Evolutionary conservation across 352 stramenopile species (phyloP), one percentile per base, ranked within the genome.

Genomic region (Globisporangium cederbergense): DNA sequence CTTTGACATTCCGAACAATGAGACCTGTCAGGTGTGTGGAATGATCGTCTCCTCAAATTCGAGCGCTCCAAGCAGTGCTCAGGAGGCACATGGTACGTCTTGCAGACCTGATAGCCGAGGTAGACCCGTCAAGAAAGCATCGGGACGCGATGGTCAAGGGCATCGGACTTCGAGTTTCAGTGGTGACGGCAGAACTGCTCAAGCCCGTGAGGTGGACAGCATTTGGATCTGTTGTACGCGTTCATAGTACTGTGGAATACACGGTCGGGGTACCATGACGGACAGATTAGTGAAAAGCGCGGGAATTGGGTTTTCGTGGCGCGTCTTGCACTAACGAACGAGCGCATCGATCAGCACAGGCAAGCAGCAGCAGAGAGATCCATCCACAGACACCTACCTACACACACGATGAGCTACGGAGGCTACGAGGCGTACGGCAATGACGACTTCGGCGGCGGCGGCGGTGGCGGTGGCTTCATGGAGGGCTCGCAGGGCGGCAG

Each of bases 341-440:
- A 40, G 25, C 18, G 8, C 34, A 49, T 10, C 53, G n/a, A 45
- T 3, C 2, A 34, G 20, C 43, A 16, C 57, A 64, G 32, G 30
- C 25, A 49, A 28, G 25, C 25, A 38, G 6, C 13, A 57, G 10
- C 18, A 53, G 5, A 43, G 10, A 54, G 22, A 54, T 11, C 49
- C 22, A 54, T 11, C n/a, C 25, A 28, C 25, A 28, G 2, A 28
- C 22, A 8, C 20, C n/a, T 38, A 38, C 28, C 38, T 25, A 57
- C 28, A 46, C 13, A 25, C 22, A 36, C 49, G 30, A 89, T 88
- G 79, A 89, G 79, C 60, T 86, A 88, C 72, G 74, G 76, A 53
- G 77, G 76, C 34, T 93, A 93, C 76, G 81, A 90, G 49, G 79
- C 79, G 34, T 89, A 91, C 65, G 81, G 79, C 71, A 88, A 78